Evolutionary conservation across 2,329 filamentous ascomycete species (phyloP).

Genomic region (Diaporthe capsici): DNA sequence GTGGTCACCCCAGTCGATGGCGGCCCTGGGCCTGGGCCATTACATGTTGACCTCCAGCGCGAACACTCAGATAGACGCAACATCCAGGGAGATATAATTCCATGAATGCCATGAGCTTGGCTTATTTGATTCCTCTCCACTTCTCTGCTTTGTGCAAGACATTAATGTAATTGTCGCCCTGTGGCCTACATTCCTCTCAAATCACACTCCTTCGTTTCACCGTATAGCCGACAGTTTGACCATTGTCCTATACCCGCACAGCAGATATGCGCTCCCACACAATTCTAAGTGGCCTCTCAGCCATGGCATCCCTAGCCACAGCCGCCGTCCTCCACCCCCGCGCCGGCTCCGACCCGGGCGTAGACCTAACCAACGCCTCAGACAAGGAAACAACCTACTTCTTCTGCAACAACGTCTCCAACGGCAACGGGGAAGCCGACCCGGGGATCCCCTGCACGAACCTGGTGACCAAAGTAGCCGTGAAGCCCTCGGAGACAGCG

Average conservation of each 20-base stretch:
- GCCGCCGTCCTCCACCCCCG: slow-evolving; percentile 18
- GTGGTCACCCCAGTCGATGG: neutral
- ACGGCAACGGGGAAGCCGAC: slow-evolving; percentile 37
- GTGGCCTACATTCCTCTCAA: neutral
- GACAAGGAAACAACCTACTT: slow-evolving; percentile 37
- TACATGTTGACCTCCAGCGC: too few relatives aligned
- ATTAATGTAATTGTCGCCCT: neutral
- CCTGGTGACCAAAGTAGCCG: slow-evolving; percentile 23
- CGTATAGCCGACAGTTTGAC: too few relatives aligned
- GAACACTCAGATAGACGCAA: neutral
- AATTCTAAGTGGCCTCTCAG: neutral
- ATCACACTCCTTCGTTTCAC: neutral
- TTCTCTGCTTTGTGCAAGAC: neutral
- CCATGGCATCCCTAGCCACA: neutral
- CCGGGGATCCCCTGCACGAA: slow-evolving; percentile 38
- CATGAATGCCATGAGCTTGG: neutral
- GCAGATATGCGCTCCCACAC: slow-evolving; percentile 2
- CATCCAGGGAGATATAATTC: neutral
- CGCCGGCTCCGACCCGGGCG: slow-evolving; percentile 31
- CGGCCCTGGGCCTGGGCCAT: neutral
- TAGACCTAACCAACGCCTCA: slow-evolving; percentile 37
- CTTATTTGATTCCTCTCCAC: neutral
- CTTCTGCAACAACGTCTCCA: slow-evolving; percentile 40
- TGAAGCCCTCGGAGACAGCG: slow-evolving; percentile 25
- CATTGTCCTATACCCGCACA: neutral